Conservation (phyloP, 2,329 filamentous ascomycete genomes). For the Nigrospora osmanthi region DNA sequence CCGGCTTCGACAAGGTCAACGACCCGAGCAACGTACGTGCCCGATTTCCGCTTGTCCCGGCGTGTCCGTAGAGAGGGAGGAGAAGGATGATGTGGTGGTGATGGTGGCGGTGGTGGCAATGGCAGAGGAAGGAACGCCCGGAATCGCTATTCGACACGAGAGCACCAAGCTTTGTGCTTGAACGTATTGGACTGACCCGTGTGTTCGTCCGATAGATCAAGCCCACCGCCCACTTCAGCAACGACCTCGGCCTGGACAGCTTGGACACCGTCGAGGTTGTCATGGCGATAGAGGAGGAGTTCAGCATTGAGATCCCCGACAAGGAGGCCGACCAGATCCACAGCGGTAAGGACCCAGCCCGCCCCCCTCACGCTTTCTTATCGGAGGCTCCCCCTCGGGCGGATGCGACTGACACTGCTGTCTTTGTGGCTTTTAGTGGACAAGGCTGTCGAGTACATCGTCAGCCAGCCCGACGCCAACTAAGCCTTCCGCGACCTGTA, state of each 20-base stretch:
- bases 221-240: constrained; percentile 80
- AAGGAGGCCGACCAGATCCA: constrained; percentile 93
- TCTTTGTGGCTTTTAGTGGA: constrained; percentile 52
- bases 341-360: constrained; percentile 61
- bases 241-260: constrained; percentile 94
- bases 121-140: too few species aligned
- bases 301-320: constrained; percentile 94
- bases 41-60: background rate
- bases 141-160: background rate
- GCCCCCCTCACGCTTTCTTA: background rate
- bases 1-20: constrained; percentile 95
- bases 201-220: constrained; percentile 58
- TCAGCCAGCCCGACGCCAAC: constrained; percentile 85
- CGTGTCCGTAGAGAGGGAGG: background rate
- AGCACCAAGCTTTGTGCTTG: background rate
- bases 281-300: constrained; percentile 93
- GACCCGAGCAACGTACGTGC: constrained; percentile 52
- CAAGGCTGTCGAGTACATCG: constrained; percentile 91
- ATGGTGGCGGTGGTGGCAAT: background rate
- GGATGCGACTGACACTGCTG: constrained; percentile 8
- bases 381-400: background rate
- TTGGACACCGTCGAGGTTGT: constrained; percentile 98
- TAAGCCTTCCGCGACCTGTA: constrained; percentile 23
- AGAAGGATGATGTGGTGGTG: background rate
- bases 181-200: constrained; percentile 6